Percentiles rank a stretch among this genome's conserved stretches.
Conservation (phyloP, 768 basidiomycete genomes). For the Pleurotus salmoneostramineus region DNA sequence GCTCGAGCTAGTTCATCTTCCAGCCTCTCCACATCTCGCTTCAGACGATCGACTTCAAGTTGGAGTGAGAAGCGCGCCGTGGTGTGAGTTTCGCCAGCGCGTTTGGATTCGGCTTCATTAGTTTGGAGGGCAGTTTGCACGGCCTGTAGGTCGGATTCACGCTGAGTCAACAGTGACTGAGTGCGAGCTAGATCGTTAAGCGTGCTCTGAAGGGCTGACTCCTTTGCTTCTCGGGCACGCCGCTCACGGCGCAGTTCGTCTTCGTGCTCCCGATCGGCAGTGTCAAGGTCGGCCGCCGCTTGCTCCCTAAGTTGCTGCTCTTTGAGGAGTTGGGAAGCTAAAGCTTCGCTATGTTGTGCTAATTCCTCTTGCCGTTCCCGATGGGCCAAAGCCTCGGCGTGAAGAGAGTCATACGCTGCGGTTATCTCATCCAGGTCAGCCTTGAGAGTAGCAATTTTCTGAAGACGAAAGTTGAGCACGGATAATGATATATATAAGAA, state of each 20-base stretch:
- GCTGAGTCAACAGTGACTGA: slow-evolving; percentile 61
- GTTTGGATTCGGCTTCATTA: slow-evolving; percentile 73
- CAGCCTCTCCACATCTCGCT: slow-evolving; percentile 76
- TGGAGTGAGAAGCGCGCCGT: slow-evolving; percentile 84
- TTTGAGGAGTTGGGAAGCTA: slow-evolving; percentile 58
- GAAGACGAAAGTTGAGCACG: neutral
- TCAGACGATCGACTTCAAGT: slow-evolving; percentile 83
- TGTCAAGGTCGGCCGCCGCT: slow-evolving; percentile 49
- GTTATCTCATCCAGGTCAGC: slow-evolving; percentile 62
- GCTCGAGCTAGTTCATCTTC: slow-evolving; percentile 77
- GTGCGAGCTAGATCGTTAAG: slow-evolving; percentile 59
- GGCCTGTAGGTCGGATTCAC: slow-evolving; percentile 70
- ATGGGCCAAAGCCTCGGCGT: slow-evolving; percentile 61
- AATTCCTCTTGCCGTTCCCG: slow-evolving; percentile 76
- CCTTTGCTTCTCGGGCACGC: slow-evolving; percentile 66
- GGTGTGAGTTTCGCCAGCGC: slow-evolving; percentile 80
- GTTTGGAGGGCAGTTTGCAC: slow-evolving; percentile 70
- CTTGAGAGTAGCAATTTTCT: slow-evolving; percentile 72
- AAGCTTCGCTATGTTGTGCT: slow-evolving; percentile 67
- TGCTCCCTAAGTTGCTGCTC: slow-evolving; percentile 56
- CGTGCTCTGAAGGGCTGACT: slow-evolving; percentile 60
- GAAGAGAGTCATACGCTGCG: slow-evolving; percentile 61
- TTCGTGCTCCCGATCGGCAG: slow-evolving; percentile 62
- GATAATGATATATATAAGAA: neutral
- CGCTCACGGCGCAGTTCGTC: slow-evolving; percentile 54